Conservation (phyloP, 805 yeast genomes). For the Lipomyces chichibuensis region DNA sequence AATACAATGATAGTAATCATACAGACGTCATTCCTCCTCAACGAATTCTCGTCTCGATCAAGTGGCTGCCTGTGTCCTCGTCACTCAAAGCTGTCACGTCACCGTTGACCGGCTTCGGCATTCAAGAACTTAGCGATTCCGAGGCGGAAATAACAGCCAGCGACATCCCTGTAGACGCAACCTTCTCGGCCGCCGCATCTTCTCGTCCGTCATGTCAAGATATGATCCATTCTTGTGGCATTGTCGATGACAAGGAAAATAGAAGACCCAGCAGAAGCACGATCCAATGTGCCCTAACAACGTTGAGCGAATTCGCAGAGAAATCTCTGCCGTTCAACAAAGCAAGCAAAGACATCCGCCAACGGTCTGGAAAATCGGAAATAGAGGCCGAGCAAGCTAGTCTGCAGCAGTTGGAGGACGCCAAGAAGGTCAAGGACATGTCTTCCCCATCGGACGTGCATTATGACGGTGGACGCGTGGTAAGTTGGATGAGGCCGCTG, state of each 20-base stretch:
- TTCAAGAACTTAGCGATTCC: neutral
- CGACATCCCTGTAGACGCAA: neutral
- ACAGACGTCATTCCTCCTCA: neutral
- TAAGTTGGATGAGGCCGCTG: neutral
- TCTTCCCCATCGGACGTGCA: neutral
- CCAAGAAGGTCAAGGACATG: neutral
- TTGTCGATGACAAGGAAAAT: neutral
- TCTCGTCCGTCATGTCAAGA: neutral
- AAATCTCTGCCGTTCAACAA: neutral
- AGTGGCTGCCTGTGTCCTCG: neutral
- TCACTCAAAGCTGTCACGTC: neutral
- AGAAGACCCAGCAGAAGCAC: neutral
- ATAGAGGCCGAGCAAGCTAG: neutral
- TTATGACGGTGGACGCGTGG: neutral
- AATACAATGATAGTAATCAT: neutral
- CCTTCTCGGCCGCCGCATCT: neutral
- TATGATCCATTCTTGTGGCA: neutral
- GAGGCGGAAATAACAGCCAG: slow-evolving; percentile 1
- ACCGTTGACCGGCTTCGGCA: neutral
- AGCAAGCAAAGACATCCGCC: neutral
- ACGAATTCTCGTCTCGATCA: slow-evolving; percentile 1
- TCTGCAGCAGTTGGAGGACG: neutral
- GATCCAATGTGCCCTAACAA: neutral
- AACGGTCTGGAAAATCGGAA: neutral
- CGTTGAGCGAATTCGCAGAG: neutral